These are phyloP conservation scores for Suillus decipiens DNA, from an alignment of 768 basidiomycete species.

Conservation along the genomic window DNA sequence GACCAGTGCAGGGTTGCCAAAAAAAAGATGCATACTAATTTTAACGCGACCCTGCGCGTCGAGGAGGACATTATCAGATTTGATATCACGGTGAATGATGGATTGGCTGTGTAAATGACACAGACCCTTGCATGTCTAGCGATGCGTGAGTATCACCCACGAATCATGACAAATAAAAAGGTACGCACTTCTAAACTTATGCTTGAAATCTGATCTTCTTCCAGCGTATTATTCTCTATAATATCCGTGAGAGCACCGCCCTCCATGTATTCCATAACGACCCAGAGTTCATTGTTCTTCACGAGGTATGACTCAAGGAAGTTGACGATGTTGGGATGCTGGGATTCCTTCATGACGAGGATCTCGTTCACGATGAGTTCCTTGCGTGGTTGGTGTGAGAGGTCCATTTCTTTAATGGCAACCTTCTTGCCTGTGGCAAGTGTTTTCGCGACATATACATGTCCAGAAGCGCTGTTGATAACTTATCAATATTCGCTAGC, in stretches of 20 bases:
- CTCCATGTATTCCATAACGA: constrained; percentile 99
- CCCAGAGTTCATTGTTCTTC: constrained; percentile 89
- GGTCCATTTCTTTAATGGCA: constrained; percentile 98
- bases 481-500: constrained; percentile 5
- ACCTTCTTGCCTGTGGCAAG: constrained; percentile 83
- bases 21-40: constrained; percentile 71
- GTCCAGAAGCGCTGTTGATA: constrained; percentile 81
- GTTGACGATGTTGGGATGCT: constrained; percentile 97
- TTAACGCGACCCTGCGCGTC: constrained; percentile 93
- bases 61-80: constrained; percentile 93
- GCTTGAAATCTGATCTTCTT: constrained; percentile 93
- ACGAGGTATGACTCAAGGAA: constrained; percentile 91
- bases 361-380: constrained; percentile 98
- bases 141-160: constrained; percentile 8
- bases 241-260: constrained; percentile 97
- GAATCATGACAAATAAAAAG: neutral
- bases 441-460: constrained; percentile 96
- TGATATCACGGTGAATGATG: constrained; percentile 97
- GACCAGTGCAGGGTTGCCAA: neutral
- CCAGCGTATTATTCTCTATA: constrained; percentile 94
- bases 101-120: constrained; percentile 91
- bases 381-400: constrained; percentile 92
- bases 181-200: constrained; percentile 84
- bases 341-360: constrained; percentile 97
- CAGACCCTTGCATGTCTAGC: constrained; percentile 91